Base-by-base conservation (phyloP, 805 yeast genomes). In the Metschnikowia baotianmanensis region DNA sequence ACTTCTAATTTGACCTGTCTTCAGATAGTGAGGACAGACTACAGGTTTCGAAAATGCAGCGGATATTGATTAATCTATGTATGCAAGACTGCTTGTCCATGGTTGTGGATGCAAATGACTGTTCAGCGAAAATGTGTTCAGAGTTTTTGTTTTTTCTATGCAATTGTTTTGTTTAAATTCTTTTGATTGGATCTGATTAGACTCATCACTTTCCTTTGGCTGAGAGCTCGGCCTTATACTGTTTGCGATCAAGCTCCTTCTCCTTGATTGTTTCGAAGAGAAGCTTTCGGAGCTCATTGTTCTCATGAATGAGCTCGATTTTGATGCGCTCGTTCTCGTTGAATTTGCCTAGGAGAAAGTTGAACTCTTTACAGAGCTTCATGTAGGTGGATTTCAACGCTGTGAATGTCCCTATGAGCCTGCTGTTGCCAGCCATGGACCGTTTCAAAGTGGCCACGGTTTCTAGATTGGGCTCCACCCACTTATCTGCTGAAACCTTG, bases 361-460 rank as follows among this genome's bases (percentile, higher is more conserved):
- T 65, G 56, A 64, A 65, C 40, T 65, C 70, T 39, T 61, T 63
- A 48, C 70, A 65, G 36, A 65, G 58, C 47, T 65, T 64, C 44
- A 65, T 50, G 47, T 65, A 65, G 4, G 70, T 63, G 4, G 59
- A 50, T 38, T 61, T 61, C 36, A 65, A 55, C 2, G 64, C 55
- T 3, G 69, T 60, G 51, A 59, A 64, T 2, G 65, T 58, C 5
- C 61, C 57, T 18, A 61, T 51, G 27, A 63, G 50, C 34, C 57
- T 56, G 43, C 61, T 56, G 32, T 49, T 50, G 24, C 55, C 44
- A 21, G 55, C 46, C 61, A 59, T 58, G n/a, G 56, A 49, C 27
- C 43, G 40, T 37, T 59, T 59, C 30, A 59, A 33, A 18, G 47
- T 39, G 17, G 42, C 39, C 16, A 58, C 41, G 11, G 62, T 58